Evolutionary conservation across 129 eudicot genomes (phyloP).

Genomic region (Saposhnikovia divaricata): DNA sequence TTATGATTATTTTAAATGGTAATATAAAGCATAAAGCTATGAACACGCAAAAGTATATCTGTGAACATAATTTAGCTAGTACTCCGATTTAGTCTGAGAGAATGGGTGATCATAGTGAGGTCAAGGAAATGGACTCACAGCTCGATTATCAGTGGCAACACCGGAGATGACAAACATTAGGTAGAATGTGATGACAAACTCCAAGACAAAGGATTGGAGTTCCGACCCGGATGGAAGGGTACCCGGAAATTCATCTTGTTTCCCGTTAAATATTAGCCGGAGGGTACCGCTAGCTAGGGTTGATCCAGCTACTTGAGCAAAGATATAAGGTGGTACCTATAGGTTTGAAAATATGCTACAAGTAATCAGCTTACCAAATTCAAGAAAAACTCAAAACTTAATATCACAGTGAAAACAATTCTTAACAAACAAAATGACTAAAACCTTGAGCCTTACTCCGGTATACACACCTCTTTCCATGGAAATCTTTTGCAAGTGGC

Average conservation of each 20-base stretch:
- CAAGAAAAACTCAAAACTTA: background rate
- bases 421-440: background rate
- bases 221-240: slow-evolving; percentile 55
- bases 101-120: background rate
- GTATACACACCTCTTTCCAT: slow-evolving; percentile 47
- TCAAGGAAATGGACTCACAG: slow-evolving; percentile 34
- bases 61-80: background rate
- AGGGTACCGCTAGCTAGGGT: slow-evolving; percentile 66
- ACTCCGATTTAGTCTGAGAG: too few relatives aligned
- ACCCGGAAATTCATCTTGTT: slow-evolving; percentile 45
- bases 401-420: background rate
- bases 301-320: slow-evolving; percentile 62
- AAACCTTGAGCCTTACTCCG: background rate
- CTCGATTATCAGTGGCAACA: slow-evolving; percentile 80
- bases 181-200: slow-evolving; percentile 71
- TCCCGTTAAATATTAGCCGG: slow-evolving; percentile 42
- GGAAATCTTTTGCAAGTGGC: slow-evolving; percentile 79
- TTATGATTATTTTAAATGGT: background rate
- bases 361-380: slow-evolving; percentile 3
- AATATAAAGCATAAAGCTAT: background rate
- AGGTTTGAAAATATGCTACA: background rate
- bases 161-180: slow-evolving; percentile 81
- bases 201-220: slow-evolving; percentile 59
- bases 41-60: background rate
- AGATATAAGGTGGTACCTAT: slow-evolving; percentile 57